Evolutionary conservation across 768 basidiomycete species (phyloP).

Genomic region (Rhizopogon roseolus): DNA sequence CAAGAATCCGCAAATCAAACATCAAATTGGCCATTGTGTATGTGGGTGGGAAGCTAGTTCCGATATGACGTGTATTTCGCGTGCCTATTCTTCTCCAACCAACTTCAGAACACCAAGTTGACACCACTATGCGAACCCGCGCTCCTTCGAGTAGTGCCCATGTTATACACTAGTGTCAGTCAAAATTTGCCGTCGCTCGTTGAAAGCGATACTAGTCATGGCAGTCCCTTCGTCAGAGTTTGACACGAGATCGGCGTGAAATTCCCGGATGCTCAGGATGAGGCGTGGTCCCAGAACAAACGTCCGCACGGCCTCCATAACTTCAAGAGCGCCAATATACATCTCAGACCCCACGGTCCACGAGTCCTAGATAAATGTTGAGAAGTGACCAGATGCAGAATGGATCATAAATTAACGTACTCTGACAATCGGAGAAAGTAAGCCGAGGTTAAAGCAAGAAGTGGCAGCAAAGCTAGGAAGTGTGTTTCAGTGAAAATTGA

Average conservation of each 20-base stretch:
- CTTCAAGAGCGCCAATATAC: not conserved
- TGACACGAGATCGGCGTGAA: no score
- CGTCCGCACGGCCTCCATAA: not conserved
- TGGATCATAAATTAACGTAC: not conserved
- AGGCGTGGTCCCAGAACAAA: no score
- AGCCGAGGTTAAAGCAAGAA: not conserved
- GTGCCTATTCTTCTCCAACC: not conserved
- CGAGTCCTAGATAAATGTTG: not conserved
- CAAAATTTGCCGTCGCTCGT: not conserved
- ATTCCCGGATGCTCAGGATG: no score
- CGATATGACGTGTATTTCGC: not conserved
- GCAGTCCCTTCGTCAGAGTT: no score
- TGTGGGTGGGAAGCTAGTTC: not conserved
- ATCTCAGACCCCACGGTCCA: not conserved
- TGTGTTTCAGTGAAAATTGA: not conserved
- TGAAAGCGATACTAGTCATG: not conserved
- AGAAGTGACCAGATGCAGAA: not conserved
- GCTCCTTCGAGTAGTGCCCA: not conserved
- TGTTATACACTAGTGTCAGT: not conserved
- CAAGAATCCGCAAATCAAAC: no score
- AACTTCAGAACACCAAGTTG: not conserved
- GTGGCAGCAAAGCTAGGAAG: not conserved
- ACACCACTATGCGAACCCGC: not conserved
- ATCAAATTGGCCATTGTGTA: no score
- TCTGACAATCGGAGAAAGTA: not conserved